These are phyloP conservation scores for Podila epigama DNA, from an alignment of 192 early-diverging fungal genomes.

Conservation along the genomic window DNA sequence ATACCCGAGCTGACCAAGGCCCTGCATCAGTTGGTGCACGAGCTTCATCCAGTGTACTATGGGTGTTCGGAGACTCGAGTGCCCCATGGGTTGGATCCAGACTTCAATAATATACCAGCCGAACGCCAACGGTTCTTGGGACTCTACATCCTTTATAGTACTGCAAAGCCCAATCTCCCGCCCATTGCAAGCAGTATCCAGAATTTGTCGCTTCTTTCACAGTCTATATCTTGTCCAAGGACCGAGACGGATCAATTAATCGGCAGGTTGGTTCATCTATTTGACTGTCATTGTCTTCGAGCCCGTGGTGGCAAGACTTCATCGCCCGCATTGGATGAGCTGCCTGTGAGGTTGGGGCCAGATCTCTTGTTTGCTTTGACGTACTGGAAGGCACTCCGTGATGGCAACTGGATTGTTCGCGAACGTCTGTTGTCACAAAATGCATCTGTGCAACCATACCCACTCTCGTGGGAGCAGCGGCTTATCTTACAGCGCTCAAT, in stretches of 20 bases:
- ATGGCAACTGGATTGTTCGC: slow-evolving; percentile 24
- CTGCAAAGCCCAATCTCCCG: slow-evolving; percentile 8
- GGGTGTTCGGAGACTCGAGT: background rate
- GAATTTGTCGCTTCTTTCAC: background rate
- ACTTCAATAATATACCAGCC: background rate
- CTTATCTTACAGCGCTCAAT: slow-evolving; percentile 19
- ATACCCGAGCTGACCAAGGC: slow-evolving; percentile 46
- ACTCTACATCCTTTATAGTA: slow-evolving; percentile 22
- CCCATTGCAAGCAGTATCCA: background rate
- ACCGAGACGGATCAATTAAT: slow-evolving; percentile 28
- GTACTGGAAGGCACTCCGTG: slow-evolving; percentile 25
- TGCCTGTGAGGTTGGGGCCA: background rate
- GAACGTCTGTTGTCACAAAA: slow-evolving; percentile 16
- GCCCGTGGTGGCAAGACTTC: background rate
- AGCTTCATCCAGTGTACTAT: slow-evolving; percentile 21
- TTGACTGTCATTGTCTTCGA: background rate
- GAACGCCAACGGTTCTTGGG: slow-evolving; percentile 27
- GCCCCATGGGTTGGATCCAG: background rate
- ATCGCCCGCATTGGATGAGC: background rate
- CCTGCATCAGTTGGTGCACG: slow-evolving; percentile 26
- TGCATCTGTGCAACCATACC: background rate
- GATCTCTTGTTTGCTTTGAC: slow-evolving; percentile 14
- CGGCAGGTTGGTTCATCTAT: slow-evolving; percentile 13
- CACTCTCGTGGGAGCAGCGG: slow-evolving; percentile 19
- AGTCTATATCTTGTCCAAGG: slow-evolving; percentile 6